Conservation (phyloP, 2,329 filamentous ascomycete genomes). For the Cordyceps farinosa region DNA sequence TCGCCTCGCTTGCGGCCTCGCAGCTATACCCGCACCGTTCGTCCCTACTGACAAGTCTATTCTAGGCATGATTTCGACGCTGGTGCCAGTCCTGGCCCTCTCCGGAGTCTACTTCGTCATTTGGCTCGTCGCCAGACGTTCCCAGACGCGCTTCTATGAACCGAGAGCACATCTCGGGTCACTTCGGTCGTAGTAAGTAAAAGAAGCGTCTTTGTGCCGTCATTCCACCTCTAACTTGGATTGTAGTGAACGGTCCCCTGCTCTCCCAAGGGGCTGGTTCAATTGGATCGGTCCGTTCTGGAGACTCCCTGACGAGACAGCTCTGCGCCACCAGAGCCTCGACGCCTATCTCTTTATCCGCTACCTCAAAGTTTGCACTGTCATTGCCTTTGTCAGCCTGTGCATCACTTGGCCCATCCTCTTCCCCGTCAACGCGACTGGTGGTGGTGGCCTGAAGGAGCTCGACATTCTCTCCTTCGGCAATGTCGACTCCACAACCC, state of each 20-base stretch:
- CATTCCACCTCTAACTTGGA: not conserved
- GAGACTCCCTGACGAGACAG: conserved; percentile 67
- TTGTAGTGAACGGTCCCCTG: conserved; percentile 51
- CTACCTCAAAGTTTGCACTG: conserved; percentile 18
- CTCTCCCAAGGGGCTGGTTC: conserved; percentile 54
- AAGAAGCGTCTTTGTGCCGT: not conserved
- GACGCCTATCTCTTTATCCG: conserved; percentile 67
- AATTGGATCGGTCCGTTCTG: conserved; percentile 62
- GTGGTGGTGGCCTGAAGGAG: conserved; percentile 60
- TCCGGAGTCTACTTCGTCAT: conserved; percentile 47
- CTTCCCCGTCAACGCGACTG: conserved; percentile 79
- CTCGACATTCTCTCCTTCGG: conserved; percentile 48
- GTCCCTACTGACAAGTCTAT: not conserved
- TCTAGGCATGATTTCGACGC: conserved; percentile 45
- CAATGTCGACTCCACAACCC: conserved; percentile 46
- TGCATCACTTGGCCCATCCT: conserved; percentile 83
- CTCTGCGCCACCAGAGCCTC: conserved; percentile 81
- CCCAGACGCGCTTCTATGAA: conserved; percentile 51
- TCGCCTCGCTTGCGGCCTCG: conserved; percentile 7
- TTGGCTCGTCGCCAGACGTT: conserved; percentile 49
- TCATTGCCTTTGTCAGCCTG: conserved; percentile 47
- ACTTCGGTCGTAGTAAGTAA: conserved; percentile 45
- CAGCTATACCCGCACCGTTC: not conserved
- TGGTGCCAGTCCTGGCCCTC: conserved; percentile 50
- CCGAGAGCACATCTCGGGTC: conserved; percentile 51